Evolutionary conservation across 164 flowering plant genomes (phyloP).

Genomic region (Stephania japonica): DNA sequence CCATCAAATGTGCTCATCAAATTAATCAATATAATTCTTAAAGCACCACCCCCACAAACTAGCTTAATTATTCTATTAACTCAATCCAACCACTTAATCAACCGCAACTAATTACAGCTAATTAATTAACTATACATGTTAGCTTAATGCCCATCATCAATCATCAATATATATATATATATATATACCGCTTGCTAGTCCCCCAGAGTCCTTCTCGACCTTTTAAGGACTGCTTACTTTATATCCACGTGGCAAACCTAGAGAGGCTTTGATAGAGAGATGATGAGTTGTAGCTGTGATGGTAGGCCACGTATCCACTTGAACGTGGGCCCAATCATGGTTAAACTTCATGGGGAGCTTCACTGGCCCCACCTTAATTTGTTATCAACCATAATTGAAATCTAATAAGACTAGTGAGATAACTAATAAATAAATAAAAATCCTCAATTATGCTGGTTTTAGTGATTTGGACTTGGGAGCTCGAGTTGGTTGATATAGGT

Average conservation of each 20-base stretch:
- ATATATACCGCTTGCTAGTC: not conserved
- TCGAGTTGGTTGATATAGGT: too few species aligned
- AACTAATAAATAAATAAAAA: too few species aligned
- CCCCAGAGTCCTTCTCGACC: not conserved
- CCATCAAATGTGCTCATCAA: slow-evolving; percentile 14
- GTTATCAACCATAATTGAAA: too few species aligned
- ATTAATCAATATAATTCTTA: not conserved
- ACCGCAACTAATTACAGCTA: too few species aligned
- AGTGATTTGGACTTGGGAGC: too few species aligned
- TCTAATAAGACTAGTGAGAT: too few species aligned
- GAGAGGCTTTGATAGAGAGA: not conserved
- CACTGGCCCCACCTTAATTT: too few species aligned
- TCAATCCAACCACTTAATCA: not conserved
- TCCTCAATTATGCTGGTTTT: too few species aligned
- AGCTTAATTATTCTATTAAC: not conserved
- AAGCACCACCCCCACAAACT: not conserved
- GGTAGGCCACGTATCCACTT: slow-evolving; percentile 8
- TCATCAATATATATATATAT: too few species aligned
- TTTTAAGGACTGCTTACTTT: not conserved
- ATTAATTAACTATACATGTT: too few species aligned
- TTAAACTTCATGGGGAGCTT: too few species aligned
- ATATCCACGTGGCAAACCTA: not conserved
- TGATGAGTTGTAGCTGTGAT: not conserved
- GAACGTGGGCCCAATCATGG: not conserved
- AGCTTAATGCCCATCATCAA: not conserved